Evolutionary conservation across 106 monocot genomes (phyloP).

Genomic region (Apostasia ramifera): DNA sequence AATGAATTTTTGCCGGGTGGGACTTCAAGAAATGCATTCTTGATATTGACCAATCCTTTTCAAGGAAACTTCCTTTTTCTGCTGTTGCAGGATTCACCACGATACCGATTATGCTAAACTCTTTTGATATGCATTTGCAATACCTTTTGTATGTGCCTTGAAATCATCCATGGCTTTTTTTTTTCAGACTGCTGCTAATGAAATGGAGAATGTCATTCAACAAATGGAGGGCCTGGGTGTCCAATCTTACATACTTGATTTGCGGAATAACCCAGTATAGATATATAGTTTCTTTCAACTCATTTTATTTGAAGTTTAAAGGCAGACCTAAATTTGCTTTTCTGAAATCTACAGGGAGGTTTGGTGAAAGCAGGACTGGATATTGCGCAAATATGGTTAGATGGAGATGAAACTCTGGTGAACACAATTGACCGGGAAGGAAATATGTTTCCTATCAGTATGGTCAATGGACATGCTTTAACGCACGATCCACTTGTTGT

Average conservation of each 20-base stretch:
- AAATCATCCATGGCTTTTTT: not conserved
- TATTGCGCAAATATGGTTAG: slow-evolving; percentile 97
- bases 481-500: slow-evolving; percentile 96
- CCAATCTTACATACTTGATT: slow-evolving; percentile 91
- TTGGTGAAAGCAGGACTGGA: slow-evolving; percentile 93
- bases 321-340: not conserved
- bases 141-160: not conserved
- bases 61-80: too few relatives aligned
- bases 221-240: slow-evolving; percentile 83
- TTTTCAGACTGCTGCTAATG: slow-evolving; percentile 80
- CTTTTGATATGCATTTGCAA: not conserved
- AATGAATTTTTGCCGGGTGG: too few relatives aligned
- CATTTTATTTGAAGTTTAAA: not conserved
- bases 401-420: slow-evolving; percentile 85
- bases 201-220: slow-evolving; percentile 77
- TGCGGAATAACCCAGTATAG: slow-evolving; percentile 81
- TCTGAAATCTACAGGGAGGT: slow-evolving; percentile 48
- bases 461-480: slow-evolving; percentile 76
- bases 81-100: too few relatives aligned
- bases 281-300: not conserved
- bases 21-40: too few relatives aligned
- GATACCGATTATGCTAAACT: not conserved
- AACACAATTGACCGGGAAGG: slow-evolving; percentile 93
- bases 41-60: too few relatives aligned
- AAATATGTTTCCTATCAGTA: slow-evolving; percentile 75